Conservation (phyloP, 164 flowering plant species). For the Liriodendron chinense region DNA sequence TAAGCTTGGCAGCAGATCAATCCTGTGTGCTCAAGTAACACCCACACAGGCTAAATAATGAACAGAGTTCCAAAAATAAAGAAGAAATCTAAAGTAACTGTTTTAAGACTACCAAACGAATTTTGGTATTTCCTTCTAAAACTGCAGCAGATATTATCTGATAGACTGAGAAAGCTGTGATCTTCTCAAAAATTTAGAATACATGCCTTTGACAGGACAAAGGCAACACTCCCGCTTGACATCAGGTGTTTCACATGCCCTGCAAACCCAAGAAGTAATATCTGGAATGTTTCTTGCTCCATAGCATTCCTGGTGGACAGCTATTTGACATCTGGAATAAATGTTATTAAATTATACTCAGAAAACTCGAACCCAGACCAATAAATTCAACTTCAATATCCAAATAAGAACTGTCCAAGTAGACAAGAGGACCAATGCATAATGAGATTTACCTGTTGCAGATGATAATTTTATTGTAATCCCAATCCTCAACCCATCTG, state of each 20-base stretch:
- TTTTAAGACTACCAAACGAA: neutral
- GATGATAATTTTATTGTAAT: conserved; percentile 92
- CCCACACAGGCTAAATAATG: too few relatives aligned
- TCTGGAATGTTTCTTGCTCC: conserved; percentile 74
- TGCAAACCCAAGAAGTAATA: conserved; percentile 98
- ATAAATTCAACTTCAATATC: neutral
- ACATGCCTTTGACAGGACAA: conserved; percentile 94
- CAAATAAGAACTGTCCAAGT: neutral
- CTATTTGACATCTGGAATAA: conserved; percentile 84
- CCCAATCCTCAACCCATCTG: conserved; percentile 99
- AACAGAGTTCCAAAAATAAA: neutral
- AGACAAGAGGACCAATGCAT: neutral
- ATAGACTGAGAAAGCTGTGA: neutral
- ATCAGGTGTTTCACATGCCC: conserved; percentile 92
- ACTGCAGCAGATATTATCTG: neutral
- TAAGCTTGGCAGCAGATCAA: neutral
- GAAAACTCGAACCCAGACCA: neutral
- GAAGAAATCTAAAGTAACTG: neutral
- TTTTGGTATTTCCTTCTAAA: neutral
- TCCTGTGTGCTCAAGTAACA: too few relatives aligned
- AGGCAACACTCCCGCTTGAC: conserved; percentile 87
- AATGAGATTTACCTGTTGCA: conserved; percentile 66
- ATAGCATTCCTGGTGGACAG: conserved; percentile 99
- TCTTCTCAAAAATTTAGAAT: conserved; percentile 3
- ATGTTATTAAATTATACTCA: neutral